Evolutionary conservation across 1,284 basidiomycete species (phyloP).

Genomic region (Baeospora myosura): DNA sequence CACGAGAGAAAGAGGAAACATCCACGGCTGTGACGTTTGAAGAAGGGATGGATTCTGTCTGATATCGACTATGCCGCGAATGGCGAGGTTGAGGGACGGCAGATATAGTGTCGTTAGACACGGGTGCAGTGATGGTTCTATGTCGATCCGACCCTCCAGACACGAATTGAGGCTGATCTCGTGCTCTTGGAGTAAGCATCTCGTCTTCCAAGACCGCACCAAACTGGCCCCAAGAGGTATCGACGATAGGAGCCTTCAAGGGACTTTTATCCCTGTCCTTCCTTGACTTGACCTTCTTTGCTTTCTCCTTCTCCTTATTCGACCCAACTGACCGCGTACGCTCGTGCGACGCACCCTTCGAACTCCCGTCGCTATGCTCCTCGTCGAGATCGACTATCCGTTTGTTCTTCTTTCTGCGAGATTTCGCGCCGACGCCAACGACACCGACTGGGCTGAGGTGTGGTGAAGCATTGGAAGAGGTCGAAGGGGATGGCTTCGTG

Average conservation of each 20-base stretch:
- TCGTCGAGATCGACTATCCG: slow-evolving; percentile 66
- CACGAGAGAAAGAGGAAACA: background rate
- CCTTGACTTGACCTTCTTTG: slow-evolving; percentile 7
- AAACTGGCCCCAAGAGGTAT: slow-evolving; percentile 20
- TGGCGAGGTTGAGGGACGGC: slow-evolving; percentile 13
- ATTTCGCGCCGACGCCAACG: slow-evolving; percentile 32
- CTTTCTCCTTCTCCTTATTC: slow-evolving; percentile 12
- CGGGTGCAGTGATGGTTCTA: slow-evolving; percentile 1
- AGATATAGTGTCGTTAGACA: background rate
- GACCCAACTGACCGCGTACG: slow-evolving; percentile 27
- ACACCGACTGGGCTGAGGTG: slow-evolving; percentile 33
- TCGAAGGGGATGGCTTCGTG: slow-evolving; percentile 22
- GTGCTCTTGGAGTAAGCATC: no score
- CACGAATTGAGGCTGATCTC: no score
- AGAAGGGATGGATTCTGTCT: slow-evolving; percentile 36
- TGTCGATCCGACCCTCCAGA: no score
- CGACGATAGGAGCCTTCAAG: slow-evolving; percentile 1
- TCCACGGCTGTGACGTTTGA: slow-evolving; percentile 7
- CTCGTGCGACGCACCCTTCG: slow-evolving; percentile 21
- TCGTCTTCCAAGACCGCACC: slow-evolving; percentile 15
- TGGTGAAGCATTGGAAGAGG: slow-evolving; percentile 36
- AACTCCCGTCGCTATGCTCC: slow-evolving; percentile 25
- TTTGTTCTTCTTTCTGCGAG: slow-evolving; percentile 51
- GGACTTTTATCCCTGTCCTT: slow-evolving; percentile 15
- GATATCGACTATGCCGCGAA: slow-evolving; percentile 38